Evolutionary conservation across 371 early-diverging fungal genomes (phyloP).

Genomic region (Rhizopus sp.): DNA sequence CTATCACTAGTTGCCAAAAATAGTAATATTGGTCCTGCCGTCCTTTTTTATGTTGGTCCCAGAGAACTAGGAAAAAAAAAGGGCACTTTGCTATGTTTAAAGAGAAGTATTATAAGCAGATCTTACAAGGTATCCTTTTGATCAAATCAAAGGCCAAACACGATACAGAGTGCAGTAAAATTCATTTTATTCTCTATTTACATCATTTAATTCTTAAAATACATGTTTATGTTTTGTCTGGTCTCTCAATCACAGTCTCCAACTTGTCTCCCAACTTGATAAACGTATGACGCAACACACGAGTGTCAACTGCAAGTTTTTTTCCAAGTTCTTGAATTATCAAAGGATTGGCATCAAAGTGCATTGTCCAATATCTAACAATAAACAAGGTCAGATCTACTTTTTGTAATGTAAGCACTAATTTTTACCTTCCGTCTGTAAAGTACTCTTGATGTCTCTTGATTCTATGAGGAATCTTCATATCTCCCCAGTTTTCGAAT

Average conservation of each 20-base stretch:
- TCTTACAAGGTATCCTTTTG: too few species aligned
- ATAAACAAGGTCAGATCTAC: not conserved
- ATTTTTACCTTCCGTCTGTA: slow-evolving; percentile 58
- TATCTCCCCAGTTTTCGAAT: slow-evolving; percentile 69
- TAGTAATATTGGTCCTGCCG: too few species aligned
- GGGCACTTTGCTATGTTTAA: too few species aligned
- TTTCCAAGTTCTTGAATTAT: slow-evolving; percentile 63
- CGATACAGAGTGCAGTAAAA: too few species aligned
- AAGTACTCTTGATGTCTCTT: slow-evolving; percentile 70
- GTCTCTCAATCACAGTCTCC: slow-evolving; percentile 58
- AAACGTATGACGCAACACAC: slow-evolving; percentile 77
- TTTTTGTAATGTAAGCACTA: not conserved
- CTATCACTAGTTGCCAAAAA: too few species aligned
- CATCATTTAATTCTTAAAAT: not conserved
- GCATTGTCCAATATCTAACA: slow-evolving; percentile 75
- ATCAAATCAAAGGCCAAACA: too few species aligned
- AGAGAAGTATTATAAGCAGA: too few species aligned
- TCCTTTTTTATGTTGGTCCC: too few species aligned
- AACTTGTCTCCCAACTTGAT: slow-evolving; percentile 74
- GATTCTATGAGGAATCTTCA: slow-evolving; percentile 65
- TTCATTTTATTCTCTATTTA: not conserved
- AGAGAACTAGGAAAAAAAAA: too few species aligned
- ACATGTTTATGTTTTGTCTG: slow-evolving; percentile 54
- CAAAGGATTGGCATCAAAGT: slow-evolving; percentile 75
- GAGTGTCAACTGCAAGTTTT: slow-evolving; percentile 68